Evolutionary conservation across 176 grass and related monocot genomes (phyloP).

Genomic region (Oryza nivara): DNA sequence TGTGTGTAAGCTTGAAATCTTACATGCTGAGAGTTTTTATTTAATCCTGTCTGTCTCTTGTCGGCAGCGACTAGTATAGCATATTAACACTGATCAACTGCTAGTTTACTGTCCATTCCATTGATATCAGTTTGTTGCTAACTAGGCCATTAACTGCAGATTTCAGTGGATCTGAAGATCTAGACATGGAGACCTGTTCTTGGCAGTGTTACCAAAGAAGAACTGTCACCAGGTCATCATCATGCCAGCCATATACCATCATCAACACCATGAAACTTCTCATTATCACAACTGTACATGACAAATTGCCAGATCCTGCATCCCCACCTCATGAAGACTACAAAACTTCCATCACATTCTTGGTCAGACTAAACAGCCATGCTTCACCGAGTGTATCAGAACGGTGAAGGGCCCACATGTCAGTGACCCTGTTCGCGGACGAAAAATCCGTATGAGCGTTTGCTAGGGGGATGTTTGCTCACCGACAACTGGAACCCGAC

Average conservation of each 20-base stretch:
- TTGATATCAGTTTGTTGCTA: not conserved
- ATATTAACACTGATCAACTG: not conserved
- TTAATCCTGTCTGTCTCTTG: not conserved
- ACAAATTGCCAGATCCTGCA: not conserved
- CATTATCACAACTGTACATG: not conserved
- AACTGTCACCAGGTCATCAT: slow-evolving; percentile 16
- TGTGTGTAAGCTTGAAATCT: not conserved
- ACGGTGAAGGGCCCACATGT: not conserved
- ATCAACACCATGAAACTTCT: not conserved
- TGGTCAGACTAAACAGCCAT: not conserved
- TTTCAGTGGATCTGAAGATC: slow-evolving; percentile 44
- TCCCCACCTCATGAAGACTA: not conserved
- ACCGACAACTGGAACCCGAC: slow-evolving; percentile 34
- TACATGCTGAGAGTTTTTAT: not conserved
- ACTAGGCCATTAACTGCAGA: slow-evolving; percentile 36
- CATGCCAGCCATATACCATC: slow-evolving; percentile 26
- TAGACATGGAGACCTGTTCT: slow-evolving; percentile 27
- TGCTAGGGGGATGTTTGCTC: not conserved
- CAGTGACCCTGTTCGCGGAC: not conserved
- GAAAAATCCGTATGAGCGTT: not conserved
- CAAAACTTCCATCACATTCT: not conserved
- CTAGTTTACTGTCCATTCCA: not conserved
- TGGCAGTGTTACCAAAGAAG: slow-evolving; percentile 18
- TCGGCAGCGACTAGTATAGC: not conserved
- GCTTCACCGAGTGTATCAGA: not conserved